Base-by-base conservation (phyloP, 257 asterid species). In the Lantana camara region DNA sequence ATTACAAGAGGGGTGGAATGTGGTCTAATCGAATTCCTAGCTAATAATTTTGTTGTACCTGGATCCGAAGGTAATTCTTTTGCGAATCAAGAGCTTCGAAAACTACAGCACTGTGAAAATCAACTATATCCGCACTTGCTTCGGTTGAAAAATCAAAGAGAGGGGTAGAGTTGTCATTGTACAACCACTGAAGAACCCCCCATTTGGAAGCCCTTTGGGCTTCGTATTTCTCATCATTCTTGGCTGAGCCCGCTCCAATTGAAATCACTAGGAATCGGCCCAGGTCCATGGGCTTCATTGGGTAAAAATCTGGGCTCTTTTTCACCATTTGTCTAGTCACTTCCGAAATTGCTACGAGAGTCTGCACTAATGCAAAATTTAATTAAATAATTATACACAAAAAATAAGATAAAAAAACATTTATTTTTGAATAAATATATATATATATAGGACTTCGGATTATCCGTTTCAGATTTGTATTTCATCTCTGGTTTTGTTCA, bases 111-210 rank as follows among this genome's bases (percentile, higher is more conserved):
- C 63, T 73, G 58, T 87, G 83, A 51, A 46, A 67, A 56, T 88
- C 96, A 44, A 83, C 83, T 83, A 81, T 83, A 50, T 79, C 90
- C 4, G 72, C 78, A 53, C 78, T 79, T 6, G 89, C 81, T 64
- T 81, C n/a, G 82, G 54, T 54, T 64, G 48, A 60, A 81, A 1
- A 71, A 76, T 6, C 73, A 60, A 0, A 85, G 0, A 85, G 7
- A 17, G 96, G 94, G 38, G 78, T 72, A 1, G 73, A 37, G 7
- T 72, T 77, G 2, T 19, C 64, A n/a, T n/a, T n/a, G 20, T 74
- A 67, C 9, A 85, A 42, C 96, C 94, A 88, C 44, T 75, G 83
- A 38, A 85, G 16, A 24, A 81, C 16, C 13, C 96, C 91, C 96
- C 94, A 87, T 13, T 64, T 66, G 0, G 79, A 57, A 23, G 83